Conservation (phyloP, 2,329 filamentous ascomycete genomes). For the Aspergillus unguis region DNA sequence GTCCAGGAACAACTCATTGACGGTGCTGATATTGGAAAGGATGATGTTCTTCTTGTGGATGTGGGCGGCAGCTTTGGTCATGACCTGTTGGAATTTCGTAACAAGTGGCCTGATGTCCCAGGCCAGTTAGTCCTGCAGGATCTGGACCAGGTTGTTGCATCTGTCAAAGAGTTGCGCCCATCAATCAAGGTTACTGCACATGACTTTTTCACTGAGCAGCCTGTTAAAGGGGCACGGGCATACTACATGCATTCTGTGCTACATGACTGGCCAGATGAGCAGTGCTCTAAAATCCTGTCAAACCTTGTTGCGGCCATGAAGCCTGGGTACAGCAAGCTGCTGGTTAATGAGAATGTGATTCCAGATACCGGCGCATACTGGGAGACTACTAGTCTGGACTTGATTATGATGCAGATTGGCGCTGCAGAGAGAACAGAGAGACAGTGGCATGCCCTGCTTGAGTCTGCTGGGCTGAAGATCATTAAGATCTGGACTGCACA, state of each 20-base stretch:
- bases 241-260: conserved; percentile 18
- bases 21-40: not conserved
- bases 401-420: conserved; percentile 43
- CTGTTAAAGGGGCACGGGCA: conserved; percentile 44
- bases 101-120: conserved; percentile 35
- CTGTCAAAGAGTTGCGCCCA: conserved; percentile 13
- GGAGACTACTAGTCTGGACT: conserved; percentile 36
- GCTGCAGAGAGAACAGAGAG: conserved; percentile 39
- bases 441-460: conserved; percentile 36
- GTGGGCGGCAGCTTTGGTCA: conserved; percentile 45
- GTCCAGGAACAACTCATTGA: conserved; percentile 21
- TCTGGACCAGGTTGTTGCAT: conserved; percentile 37
- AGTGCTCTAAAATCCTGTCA: conserved; percentile 30
- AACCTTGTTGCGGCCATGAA: conserved; percentile 32
- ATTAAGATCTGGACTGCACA: conserved; percentile 31
- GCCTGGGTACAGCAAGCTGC: conserved; percentile 38
- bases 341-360: conserved; percentile 46
- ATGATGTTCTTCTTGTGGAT: conserved; percentile 39
- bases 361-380: conserved; percentile 34
- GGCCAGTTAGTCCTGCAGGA: conserved; percentile 52
- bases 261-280: conserved; percentile 33
- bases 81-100: conserved; percentile 38
- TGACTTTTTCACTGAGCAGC: conserved; percentile 49
- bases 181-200: conserved; percentile 37
- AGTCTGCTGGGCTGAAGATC: conserved; percentile 36